These are phyloP conservation scores for Nakazawaea molendinolei DNA, from an alignment of 805 yeast genomes.

Conservation along the genomic window DNA sequence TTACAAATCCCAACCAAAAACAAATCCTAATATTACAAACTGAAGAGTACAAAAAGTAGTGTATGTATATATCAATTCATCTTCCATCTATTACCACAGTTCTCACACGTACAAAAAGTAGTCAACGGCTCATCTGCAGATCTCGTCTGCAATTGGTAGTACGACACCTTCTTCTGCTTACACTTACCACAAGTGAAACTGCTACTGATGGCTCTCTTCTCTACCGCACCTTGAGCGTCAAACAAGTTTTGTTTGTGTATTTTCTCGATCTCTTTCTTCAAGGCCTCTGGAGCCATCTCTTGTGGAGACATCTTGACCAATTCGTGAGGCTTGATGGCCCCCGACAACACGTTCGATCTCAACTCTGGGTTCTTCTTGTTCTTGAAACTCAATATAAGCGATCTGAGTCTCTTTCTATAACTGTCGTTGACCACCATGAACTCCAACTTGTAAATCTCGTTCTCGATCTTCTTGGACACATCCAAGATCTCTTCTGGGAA, in stretches of 20 bases:
- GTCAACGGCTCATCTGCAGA: slow-evolving; percentile 99
- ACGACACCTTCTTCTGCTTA: slow-evolving; percentile 93
- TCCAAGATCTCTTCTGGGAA: slow-evolving; percentile 46
- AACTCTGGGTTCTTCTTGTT: slow-evolving; percentile 87
- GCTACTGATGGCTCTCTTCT: slow-evolving; percentile 92
- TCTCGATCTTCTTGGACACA: slow-evolving; percentile 67
- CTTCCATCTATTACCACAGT: slow-evolving; percentile 97
- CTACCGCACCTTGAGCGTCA: slow-evolving; percentile 97
- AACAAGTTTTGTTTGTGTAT: slow-evolving; percentile 83
- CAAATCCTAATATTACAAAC: not conserved
- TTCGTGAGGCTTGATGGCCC: slow-evolving; percentile 58
- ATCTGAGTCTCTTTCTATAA: slow-evolving; percentile 79
- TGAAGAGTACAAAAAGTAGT: not conserved
- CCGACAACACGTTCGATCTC: slow-evolving; percentile 57
- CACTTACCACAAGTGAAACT: slow-evolving; percentile 97
- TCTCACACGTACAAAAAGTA: slow-evolving; percentile 96
- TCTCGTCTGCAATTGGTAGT: slow-evolving; percentile 96
- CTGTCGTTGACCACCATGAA: slow-evolving; percentile 48
- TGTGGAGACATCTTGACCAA: slow-evolving; percentile 82
- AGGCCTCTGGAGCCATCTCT: slow-evolving; percentile 91
- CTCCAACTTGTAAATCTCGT: slow-evolving; percentile 57
- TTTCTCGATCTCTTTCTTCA: slow-evolving; percentile 78
- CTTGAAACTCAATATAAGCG: slow-evolving; percentile 79
- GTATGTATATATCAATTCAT: slow-evolving; percentile 46
- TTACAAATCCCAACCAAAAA: slow-evolving; percentile 17